Evolutionary conservation across 2,329 filamentous ascomycete genomes (phyloP).

Genomic region (Penicillium sp.): DNA sequence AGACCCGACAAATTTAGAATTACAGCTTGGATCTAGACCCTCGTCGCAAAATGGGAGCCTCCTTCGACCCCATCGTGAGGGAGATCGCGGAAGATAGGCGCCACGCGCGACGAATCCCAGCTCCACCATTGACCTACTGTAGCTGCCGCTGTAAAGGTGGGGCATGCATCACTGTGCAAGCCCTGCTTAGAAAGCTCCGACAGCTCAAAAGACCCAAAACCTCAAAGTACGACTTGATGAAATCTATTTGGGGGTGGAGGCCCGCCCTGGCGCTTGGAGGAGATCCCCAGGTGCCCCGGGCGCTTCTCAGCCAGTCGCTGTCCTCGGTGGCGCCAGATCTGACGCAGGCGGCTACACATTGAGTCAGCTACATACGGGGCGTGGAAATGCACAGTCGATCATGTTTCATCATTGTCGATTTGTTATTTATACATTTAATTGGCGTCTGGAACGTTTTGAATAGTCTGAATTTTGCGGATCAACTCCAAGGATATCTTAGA

Average conservation of each 20-base stretch:
- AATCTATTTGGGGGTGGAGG: not conserved
- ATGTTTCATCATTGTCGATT: constrained; percentile 22
- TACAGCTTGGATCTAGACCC: not conserved
- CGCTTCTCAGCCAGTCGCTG: constrained; percentile 34
- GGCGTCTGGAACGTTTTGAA: constrained; percentile 1
- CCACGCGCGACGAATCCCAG: constrained; percentile 11
- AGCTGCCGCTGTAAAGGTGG: constrained; percentile 6
- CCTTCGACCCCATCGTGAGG: not conserved
- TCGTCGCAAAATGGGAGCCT: not conserved
- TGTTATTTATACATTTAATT: not conserved
- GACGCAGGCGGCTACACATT: constrained; percentile 26
- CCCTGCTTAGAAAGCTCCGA: not conserved
- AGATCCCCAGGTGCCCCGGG: constrained; percentile 15
- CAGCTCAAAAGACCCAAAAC: not conserved
- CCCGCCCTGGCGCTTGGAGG: constrained; percentile 37
- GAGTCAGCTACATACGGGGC: constrained; percentile 4
- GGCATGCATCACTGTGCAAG: not conserved
- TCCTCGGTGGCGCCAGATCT: constrained; percentile 8
- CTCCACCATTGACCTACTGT: not conserved
- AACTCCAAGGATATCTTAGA: not conserved
- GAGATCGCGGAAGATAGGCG: constrained; percentile 6
- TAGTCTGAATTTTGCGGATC: not conserved
- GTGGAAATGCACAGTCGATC: constrained; percentile 14
- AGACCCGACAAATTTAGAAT: constrained; percentile 25
- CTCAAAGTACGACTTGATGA: no score